phyloP scores from a whole-genome alignment of 139 green algal genomes.

The Limnomonas spitsbergensis region DNA sequence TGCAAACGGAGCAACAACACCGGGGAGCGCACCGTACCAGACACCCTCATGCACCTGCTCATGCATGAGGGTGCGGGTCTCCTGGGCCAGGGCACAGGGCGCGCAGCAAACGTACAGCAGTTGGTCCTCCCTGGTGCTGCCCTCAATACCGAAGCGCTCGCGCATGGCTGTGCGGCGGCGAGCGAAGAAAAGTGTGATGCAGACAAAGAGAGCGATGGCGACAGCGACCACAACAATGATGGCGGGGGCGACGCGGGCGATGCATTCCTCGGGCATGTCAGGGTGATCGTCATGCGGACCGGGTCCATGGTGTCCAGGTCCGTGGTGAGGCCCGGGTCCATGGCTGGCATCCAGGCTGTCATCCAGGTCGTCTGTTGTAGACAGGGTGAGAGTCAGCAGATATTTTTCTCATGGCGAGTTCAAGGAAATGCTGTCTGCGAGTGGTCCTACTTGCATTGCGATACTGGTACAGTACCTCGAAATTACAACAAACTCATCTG shows the following conservation, averaged over 20 bases:
- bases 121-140: conserved; percentile 4
- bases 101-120: conserved; percentile 16
- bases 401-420: too few species aligned
- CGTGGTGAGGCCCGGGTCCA: too few species aligned
- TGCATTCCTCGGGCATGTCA: conserved; percentile 1
- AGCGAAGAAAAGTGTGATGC: background rate
- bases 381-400: too few species aligned
- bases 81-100: conserved; percentile 21
- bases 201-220: background rate
- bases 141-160: conserved; percentile 23
- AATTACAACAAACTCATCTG: too few species aligned
- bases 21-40: conserved; percentile 21
- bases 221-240: background rate
- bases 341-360: too few species aligned
- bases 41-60: conserved; percentile 25
- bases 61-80: conserved; percentile 33
- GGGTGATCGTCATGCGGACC: background rate
- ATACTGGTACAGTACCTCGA: too few species aligned
- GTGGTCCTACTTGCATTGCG: too few species aligned
- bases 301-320: too few species aligned
- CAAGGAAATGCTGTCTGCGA: too few species aligned
- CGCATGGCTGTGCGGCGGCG: conserved; percentile 17
- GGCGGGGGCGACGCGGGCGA: background rate
- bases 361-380: too few species aligned
- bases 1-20: background rate